Conservation (phyloP, 345 rosid species). For the Citrus reticulata region DNA sequence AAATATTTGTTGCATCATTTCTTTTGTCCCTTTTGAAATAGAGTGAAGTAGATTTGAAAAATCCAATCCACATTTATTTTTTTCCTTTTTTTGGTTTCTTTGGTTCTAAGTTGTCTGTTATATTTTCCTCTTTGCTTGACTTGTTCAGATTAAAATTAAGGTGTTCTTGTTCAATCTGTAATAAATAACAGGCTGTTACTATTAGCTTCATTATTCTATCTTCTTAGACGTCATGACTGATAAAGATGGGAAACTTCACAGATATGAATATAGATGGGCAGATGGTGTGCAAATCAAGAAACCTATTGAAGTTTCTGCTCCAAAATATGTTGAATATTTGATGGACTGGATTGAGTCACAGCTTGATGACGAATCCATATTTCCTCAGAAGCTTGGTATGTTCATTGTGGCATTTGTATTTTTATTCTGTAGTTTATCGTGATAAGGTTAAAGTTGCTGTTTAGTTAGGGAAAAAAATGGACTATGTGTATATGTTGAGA, state of each 20-base stretch:
- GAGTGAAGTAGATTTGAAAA: background rate
- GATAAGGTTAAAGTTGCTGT: background rate
- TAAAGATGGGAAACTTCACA: conserved; percentile 25
- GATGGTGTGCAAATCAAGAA: conserved; percentile 98
- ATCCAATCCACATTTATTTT: background rate
- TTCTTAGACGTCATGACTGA: conserved; percentile 12
- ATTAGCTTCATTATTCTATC: background rate
- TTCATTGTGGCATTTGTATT: conserved; percentile 9
- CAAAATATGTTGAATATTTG: conserved; percentile 94
- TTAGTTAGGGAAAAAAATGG: background rate
- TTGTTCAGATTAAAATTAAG: background rate
- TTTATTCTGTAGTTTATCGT: background rate
- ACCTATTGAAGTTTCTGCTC: conserved; percentile 98
- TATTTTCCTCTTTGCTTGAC: conserved; percentile 6
- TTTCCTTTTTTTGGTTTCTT: too few relatives aligned
- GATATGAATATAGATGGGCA: conserved; percentile 99
- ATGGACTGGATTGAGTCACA: conserved; percentile 99
- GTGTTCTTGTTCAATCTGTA: background rate
- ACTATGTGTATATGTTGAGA: background rate
- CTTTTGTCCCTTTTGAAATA: background rate
- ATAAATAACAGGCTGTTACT: background rate
- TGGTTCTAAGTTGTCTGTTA: background rate
- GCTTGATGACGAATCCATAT: conserved; percentile 93
- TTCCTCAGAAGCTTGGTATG: conserved; percentile 96
- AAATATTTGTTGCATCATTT: background rate